phyloP scores from a whole-genome alignment of 257 asterid species.

The Echium plantagineum region DNA sequence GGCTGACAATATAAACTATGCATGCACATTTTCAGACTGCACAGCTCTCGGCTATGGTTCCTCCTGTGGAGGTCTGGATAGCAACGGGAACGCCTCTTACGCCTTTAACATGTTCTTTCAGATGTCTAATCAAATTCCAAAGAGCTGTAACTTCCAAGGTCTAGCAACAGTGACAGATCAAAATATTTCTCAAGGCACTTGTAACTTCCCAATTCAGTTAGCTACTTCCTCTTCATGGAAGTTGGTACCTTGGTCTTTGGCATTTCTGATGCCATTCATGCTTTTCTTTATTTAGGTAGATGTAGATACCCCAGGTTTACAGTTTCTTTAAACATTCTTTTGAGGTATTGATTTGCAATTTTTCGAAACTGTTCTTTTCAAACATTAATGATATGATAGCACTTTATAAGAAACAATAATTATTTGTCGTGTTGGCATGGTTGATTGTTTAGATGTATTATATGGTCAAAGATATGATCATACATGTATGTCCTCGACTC shows the following conservation, averaged over 20 bases:
- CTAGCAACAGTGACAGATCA: slow-evolving; percentile 25
- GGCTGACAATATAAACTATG: slow-evolving; percentile 24
- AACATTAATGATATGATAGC: not conserved
- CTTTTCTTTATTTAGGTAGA: slow-evolving; percentile 7
- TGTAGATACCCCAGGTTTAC: slow-evolving; percentile 5
- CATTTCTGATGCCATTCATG: slow-evolving; percentile 3
- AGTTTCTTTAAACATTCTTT: slow-evolving; percentile 3
- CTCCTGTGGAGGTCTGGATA: slow-evolving; percentile 28
- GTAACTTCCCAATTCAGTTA: slow-evolving; percentile 33
- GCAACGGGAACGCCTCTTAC: slow-evolving; percentile 28
- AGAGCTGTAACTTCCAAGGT: slow-evolving; percentile 33
- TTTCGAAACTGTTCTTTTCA: slow-evolving; percentile 1
- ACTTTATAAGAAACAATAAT: not conserved
- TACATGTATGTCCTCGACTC: too few relatives aligned
- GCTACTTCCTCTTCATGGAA: slow-evolving; percentile 12
- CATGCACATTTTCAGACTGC: slow-evolving; percentile 32
- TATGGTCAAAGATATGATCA: too few relatives aligned
- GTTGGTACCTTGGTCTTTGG: slow-evolving; percentile 14
- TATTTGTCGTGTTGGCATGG: not conserved
- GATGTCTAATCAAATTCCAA: slow-evolving; percentile 22
- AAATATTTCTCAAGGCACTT: slow-evolving; percentile 28
- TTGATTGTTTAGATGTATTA: not conserved
- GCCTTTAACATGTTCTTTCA: slow-evolving; percentile 34
- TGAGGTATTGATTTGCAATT: not conserved
- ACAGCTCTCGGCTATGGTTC: slow-evolving; percentile 36